Percentiles rank a stretch among this genome's conserved stretches.
phyloP scores from a whole-genome alignment of 345 rosid genomes.

The Populus ilicifolia region DNA sequence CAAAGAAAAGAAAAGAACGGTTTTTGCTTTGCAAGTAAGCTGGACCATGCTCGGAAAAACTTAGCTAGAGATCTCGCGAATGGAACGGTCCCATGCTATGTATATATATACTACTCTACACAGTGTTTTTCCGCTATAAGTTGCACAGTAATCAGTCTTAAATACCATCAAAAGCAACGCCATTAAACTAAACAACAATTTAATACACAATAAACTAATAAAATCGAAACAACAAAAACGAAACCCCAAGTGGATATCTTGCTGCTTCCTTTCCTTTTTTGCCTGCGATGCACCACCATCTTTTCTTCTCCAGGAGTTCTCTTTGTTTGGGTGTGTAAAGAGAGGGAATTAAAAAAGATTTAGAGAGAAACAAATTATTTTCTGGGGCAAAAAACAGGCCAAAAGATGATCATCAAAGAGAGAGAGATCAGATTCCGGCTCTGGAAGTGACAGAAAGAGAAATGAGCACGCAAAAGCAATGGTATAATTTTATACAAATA shows the following conservation, averaged over 20 bases:
- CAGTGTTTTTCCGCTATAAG: conserved; percentile 23
- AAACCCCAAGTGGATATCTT: not conserved
- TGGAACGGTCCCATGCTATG: conserved; percentile 42
- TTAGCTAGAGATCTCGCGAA: conserved; percentile 33
- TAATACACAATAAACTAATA: conserved; percentile 14
- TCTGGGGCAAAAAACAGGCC: conserved; percentile 31
- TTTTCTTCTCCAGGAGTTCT: not conserved
- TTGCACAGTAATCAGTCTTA: conserved; percentile 33
- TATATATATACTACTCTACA: not conserved
- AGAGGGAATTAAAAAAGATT: not conserved
- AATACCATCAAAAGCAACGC: conserved; percentile 45
- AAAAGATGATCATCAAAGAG: not conserved
- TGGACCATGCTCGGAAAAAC: not conserved
- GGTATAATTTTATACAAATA: conserved; percentile 52
- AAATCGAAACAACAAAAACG: conserved; percentile 3
- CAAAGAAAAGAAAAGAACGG: not conserved
- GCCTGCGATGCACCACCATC: not conserved
- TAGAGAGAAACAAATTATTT: not conserved
- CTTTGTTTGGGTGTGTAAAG: not conserved
- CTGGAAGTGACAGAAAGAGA: conserved; percentile 92
- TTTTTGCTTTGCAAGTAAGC: not conserved
- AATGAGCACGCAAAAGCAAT: conserved; percentile 92
- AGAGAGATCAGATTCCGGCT: conserved; percentile 29
- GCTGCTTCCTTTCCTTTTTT: not conserved
- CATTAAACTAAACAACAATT: conserved; percentile 31